These are phyloP conservation scores for Solanum bulbocastanum DNA, from an alignment of 257 asterid species.

Conservation along the genomic window DNA sequence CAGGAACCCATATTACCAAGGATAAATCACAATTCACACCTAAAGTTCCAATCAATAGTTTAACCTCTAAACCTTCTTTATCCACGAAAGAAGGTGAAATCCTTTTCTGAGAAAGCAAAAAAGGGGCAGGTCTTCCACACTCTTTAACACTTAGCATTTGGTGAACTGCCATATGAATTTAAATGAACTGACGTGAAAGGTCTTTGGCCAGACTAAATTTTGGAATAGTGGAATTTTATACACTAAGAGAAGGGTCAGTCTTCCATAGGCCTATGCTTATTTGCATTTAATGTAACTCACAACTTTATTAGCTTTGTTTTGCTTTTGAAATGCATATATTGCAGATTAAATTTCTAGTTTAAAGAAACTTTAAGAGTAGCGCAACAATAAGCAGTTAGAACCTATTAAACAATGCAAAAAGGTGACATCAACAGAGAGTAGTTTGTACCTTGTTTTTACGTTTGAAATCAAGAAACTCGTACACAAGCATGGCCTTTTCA, in stretches of 20 bases:
- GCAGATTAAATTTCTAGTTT: background rate
- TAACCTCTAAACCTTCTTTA: background rate
- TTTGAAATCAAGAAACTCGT: conserved; percentile 85
- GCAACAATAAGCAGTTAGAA: background rate
- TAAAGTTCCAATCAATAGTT: background rate
- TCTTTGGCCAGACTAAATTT: background rate
- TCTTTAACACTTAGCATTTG: background rate
- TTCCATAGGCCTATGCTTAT: background rate
- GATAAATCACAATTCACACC: background rate
- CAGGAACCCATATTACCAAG: background rate
- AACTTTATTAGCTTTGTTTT: background rate
- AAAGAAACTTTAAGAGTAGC: background rate
- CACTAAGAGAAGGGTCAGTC: background rate
- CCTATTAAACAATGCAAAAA: background rate
- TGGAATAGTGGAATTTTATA: background rate
- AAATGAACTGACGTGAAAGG: background rate
- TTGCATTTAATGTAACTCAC: background rate
- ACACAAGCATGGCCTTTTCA: conserved; percentile 80
- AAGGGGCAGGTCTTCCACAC: background rate
- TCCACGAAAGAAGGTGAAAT: background rate
- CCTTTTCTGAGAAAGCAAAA: background rate
- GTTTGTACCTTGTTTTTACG: conserved; percentile 86
- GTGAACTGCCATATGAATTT: background rate
- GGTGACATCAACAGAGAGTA: background rate
- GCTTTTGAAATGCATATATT: background rate